Evolutionary conservation across 306 rosid species (phyloP).

Genomic region (Argentina anserina): DNA sequence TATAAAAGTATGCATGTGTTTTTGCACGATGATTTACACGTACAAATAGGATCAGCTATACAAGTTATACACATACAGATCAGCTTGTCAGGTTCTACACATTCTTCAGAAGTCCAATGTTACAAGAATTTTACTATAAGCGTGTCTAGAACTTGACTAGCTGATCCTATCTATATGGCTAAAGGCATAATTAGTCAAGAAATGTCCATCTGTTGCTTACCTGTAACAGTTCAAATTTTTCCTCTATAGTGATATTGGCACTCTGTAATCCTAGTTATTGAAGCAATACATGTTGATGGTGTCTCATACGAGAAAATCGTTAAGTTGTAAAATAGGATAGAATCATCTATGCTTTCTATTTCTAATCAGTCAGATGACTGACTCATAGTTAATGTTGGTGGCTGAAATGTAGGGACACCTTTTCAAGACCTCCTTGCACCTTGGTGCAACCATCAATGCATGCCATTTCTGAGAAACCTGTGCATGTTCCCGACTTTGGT

Average conservation of each 20-base stretch:
- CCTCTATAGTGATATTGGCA: not conserved
- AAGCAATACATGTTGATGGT: not conserved
- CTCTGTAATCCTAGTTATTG: not conserved
- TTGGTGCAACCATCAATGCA: constrained; percentile 90
- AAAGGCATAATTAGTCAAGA: not conserved
- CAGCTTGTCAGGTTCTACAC: too few relatives aligned
- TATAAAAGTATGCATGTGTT: not conserved
- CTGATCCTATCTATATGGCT: not conserved
- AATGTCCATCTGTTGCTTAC: not conserved
- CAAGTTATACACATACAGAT: too few relatives aligned
- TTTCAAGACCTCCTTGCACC: constrained; percentile 74
- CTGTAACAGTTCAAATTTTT: not conserved
- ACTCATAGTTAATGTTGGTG: constrained; percentile 19
- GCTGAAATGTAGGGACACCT: constrained; percentile 74
- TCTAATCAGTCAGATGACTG: constrained; percentile 12
- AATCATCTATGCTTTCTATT: constrained; percentile 5
- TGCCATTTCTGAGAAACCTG: constrained; percentile 39
- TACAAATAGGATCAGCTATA: too few relatives aligned
- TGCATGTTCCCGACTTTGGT: constrained; percentile 77
- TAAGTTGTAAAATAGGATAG: not conserved
- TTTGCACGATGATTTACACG: too few relatives aligned
- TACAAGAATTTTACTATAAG: not conserved
- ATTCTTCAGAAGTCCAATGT: too few relatives aligned
- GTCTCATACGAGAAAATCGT: not conserved
- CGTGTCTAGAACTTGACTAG: not conserved